Percentiles rank a stretch among this genome's conserved stretches.
Evolutionary conservation across 2,329 filamentous ascomycete species (phyloP).

Genomic region (Talaromyces marneffei): DNA sequence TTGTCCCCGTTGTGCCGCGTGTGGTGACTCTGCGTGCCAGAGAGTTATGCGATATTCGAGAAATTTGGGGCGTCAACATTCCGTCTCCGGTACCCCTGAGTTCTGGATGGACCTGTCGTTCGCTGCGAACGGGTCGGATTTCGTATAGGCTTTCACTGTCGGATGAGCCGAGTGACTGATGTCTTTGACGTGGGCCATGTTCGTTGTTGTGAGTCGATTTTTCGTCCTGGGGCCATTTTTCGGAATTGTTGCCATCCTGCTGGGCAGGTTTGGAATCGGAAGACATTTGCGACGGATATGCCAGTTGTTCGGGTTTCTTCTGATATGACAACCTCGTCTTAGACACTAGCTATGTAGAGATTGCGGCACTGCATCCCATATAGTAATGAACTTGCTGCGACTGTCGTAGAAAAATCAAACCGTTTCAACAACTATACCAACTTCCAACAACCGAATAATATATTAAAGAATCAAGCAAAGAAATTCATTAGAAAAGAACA

Average conservation of each 20-base stretch:
- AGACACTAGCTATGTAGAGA: neutral
- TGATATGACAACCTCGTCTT: neutral
- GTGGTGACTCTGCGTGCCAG: conserved; percentile 41
- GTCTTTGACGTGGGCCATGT: conserved; percentile 1
- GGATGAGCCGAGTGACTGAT: conserved; percentile 4
- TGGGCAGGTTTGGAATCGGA: neutral
- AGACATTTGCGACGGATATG: neutral
- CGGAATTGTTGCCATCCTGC: neutral
- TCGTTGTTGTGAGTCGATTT: neutral
- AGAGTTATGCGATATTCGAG: conserved; percentile 22
- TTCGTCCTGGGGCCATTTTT: neutral
- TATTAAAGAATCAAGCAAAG: neutral
- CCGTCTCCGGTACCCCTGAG: conserved; percentile 10
- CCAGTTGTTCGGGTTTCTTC: neutral
- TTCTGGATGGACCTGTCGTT: conserved; percentile 10
- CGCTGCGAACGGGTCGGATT: conserved; percentile 12
- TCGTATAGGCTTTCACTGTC: conserved; percentile 11
- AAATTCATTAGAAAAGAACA: neutral
- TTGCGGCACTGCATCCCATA: neutral
- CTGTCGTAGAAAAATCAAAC: neutral
- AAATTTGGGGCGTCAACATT: conserved; percentile 25
- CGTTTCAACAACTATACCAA: neutral
- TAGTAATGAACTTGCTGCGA: neutral
- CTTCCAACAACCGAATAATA: neutral
- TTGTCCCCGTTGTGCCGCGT: conserved; percentile 40